phyloP scores from a whole-genome alignment of 768 basidiomycete genomes.

The Lentinula sp. region DNA sequence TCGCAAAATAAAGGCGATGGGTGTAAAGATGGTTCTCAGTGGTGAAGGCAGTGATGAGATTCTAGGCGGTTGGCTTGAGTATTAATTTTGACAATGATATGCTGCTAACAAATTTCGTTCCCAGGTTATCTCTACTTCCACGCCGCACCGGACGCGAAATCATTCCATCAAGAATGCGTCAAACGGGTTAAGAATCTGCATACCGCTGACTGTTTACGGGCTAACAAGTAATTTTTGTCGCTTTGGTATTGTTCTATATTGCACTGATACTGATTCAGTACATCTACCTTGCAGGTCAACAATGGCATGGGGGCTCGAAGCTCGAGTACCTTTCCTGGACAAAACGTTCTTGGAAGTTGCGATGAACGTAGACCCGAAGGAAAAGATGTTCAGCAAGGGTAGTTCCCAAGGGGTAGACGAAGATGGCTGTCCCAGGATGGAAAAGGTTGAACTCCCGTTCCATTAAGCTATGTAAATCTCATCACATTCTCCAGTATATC shows the following conservation, averaged over 20 bases:
- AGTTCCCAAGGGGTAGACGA: conserved; percentile 62
- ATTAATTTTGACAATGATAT: background rate
- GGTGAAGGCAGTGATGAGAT: conserved; percentile 99
- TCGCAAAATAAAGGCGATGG: conserved; percentile 99
- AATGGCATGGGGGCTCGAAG: conserved; percentile 99
- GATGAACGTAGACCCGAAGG: conserved; percentile 83
- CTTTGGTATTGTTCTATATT: background rate
- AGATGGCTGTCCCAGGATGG: conserved; percentile 90
- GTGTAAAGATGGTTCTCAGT: conserved; percentile 98
- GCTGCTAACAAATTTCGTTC: background rate
- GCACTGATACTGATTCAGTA: background rate
- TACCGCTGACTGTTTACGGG: conserved; percentile 93
- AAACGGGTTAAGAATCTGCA: conserved; percentile 96
- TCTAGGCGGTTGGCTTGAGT: conserved; percentile 66
- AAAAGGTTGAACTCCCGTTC: conserved; percentile 59
- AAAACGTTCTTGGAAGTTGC: conserved; percentile 91
- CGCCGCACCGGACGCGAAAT: conserved; percentile 81
- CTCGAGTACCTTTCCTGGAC: conserved; percentile 98
- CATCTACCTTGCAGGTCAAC: conserved; percentile 58
- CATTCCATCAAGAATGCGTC: conserved; percentile 94
- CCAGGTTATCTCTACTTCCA: conserved; percentile 99
- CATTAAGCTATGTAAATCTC: conserved; percentile 8
- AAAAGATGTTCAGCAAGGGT: conserved; percentile 91
- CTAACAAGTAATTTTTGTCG: conserved; percentile 76
- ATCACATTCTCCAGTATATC: conserved; percentile 63